A percentile compares a stretch with the other conserved stretches of the same genome.
phyloP scores from a whole-genome alignment of 352 stramenopile genomes.

The Globisporangium viniferum region DNA sequence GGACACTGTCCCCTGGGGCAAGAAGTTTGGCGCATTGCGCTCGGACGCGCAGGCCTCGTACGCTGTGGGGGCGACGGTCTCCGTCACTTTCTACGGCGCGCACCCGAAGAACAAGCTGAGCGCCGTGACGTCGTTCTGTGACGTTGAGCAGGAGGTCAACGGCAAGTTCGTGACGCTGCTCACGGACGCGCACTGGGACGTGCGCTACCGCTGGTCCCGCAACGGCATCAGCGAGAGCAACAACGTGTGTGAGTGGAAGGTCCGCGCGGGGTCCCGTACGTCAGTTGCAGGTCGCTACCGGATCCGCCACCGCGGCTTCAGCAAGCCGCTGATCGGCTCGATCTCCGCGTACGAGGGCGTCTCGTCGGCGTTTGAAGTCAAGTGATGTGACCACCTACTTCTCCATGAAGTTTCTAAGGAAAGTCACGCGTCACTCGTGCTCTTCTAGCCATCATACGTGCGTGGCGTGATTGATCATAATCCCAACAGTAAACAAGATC shows the following conservation, averaged over 20 bases:
- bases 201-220: conserved; percentile 37
- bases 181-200: conserved; percentile 50
- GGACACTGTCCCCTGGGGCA: conserved; percentile 21
- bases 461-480: too few relatives aligned
- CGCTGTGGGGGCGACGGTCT: conserved; percentile 27
- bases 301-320: conserved; percentile 40
- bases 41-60: conserved; percentile 26
- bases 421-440: too few relatives aligned
- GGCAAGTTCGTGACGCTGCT: conserved; percentile 30
- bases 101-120: conserved; percentile 38
- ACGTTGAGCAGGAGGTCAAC: conserved; percentile 31
- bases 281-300: conserved; percentile 31
- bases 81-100: conserved; percentile 33
- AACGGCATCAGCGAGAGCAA: conserved; percentile 24
- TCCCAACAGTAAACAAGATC: not conserved
- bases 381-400: not conserved
- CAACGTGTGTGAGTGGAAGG: conserved; percentile 36
- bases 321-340: conserved; percentile 26
- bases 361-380: not conserved
- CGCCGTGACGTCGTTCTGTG: conserved; percentile 31
- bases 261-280: conserved; percentile 7
- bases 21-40: conserved; percentile 26
- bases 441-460: too few relatives aligned
- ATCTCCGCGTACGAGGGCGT: conserved; percentile 13
- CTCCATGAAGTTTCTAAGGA: too few relatives aligned